Evolutionary conservation across 495 filamentous ascomycete genomes (phyloP).

Genomic region (Aspergillus funiculosus): DNA sequence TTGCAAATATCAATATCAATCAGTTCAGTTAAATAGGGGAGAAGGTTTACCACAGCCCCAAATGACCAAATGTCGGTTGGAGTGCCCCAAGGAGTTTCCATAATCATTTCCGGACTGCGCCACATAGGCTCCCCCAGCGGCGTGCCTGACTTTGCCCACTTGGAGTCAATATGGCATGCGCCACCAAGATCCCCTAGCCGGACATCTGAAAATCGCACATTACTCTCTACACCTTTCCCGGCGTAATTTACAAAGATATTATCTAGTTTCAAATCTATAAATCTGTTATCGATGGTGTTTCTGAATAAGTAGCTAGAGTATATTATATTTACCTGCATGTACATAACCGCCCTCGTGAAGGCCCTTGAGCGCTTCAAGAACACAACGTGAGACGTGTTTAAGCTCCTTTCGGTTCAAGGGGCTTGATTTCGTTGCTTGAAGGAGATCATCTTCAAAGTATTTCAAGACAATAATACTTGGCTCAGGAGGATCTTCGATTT

Average conservation of each 20-base stretch:
- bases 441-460: background rate
- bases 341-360: slow-evolving; percentile 11
- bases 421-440: background rate
- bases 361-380: slow-evolving; percentile 9
- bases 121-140: slow-evolving; percentile 14
- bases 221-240: slow-evolving; percentile 6
- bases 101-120: slow-evolving; percentile 12
- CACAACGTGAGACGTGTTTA: slow-evolving; percentile 11
- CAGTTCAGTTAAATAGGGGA: too few species aligned
- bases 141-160: slow-evolving; percentile 8
- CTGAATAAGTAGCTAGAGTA: too few species aligned
- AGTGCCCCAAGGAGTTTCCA: slow-evolving; percentile 14
- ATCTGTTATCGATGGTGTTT: background rate
- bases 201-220: slow-evolving; percentile 11
- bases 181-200: slow-evolving; percentile 13
- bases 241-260: slow-evolving; percentile 17
- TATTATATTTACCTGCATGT: slow-evolving; percentile 10
- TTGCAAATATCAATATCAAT: too few species aligned
- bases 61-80: slow-evolving; percentile 17
- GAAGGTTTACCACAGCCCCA: slow-evolving; percentile 5
- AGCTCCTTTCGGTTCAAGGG: slow-evolving; percentile 14
- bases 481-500: slow-evolving; percentile 10
- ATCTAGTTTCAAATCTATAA: slow-evolving; percentile 13
- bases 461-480: background rate
- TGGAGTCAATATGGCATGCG: slow-evolving; percentile 8